These are phyloP conservation scores for Gossypium thurberi DNA, from an alignment of 345 rosid species.

Conservation along the genomic window DNA sequence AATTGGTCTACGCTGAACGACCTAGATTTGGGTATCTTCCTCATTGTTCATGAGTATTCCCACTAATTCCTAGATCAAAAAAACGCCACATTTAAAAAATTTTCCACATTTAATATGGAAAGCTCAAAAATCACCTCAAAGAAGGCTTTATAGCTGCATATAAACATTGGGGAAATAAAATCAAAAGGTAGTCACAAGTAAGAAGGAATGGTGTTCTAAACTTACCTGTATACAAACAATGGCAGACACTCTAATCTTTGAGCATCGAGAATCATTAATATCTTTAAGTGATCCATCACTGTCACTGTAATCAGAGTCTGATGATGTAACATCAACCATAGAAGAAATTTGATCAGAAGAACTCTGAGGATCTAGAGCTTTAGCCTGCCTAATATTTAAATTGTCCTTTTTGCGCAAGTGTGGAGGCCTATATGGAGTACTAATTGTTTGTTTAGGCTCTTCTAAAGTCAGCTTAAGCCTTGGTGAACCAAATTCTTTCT, in stretches of 20 bases:
- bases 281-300: slow-evolving; percentile 56
- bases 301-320: slow-evolving; percentile 93
- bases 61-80: neutral
- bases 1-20: neutral
- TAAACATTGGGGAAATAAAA: neutral
- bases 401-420: slow-evolving; percentile 72
- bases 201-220: slow-evolving; percentile 9
- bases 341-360: slow-evolving; percentile 43
- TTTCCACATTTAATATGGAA: neutral
- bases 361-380: slow-evolving; percentile 31
- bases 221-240: slow-evolving; percentile 74
- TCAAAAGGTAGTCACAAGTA: slow-evolving; percentile 8
- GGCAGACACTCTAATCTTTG: slow-evolving; percentile 79
- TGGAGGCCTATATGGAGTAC: slow-evolving; percentile 78
- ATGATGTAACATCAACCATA: slow-evolving; percentile 42
- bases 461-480: slow-evolving; percentile 32
- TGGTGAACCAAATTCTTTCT: slow-evolving; percentile 29
- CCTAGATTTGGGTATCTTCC: neutral
- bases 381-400: slow-evolving; percentile 30
- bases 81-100: neutral
- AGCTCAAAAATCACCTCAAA: neutral
- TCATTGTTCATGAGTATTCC: neutral
- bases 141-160: neutral
- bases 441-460: slow-evolving; percentile 30
- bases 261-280: slow-evolving; percentile 36